Percentiles rank a stretch among this genome's conserved stretches.
Conservation (phyloP, 2,329 filamentous ascomycete species). For the Tympanopsis confertula region DNA sequence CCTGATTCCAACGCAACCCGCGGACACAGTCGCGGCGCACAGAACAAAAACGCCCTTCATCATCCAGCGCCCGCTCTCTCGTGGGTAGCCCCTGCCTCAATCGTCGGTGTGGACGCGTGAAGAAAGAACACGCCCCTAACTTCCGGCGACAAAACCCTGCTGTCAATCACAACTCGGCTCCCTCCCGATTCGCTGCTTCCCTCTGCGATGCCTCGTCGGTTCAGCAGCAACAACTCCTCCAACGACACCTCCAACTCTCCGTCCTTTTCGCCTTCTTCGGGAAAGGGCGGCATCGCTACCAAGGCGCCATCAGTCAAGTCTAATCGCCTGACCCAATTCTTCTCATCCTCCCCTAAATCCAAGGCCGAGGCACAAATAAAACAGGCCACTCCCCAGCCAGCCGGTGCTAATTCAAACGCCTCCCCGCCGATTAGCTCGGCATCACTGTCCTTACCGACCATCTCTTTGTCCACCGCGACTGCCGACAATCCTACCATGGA, state of each 20-base stretch:
- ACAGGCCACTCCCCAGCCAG: conserved; percentile 43
- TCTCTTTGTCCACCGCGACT: conserved; percentile 77
- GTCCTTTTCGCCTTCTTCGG: conserved; percentile 25
- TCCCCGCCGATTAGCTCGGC: conserved; percentile 58
- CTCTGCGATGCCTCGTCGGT: conserved; percentile 47
- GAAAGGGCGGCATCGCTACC: conserved; percentile 37
- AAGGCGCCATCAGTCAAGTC: conserved; percentile 54
- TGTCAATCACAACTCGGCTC: no score
- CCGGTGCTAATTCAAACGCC: conserved; percentile 35
- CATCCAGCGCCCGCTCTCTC: no score
- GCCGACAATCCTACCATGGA: conserved; percentile 66
- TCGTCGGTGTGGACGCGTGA: no score
- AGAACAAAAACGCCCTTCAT: no score
- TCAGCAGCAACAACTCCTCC: conserved; percentile 42
- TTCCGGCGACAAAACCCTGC: no score
- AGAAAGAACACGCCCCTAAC: no score
- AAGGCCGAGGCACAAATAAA: conserved; percentile 25
- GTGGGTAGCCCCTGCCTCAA: no score
- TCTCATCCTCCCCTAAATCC: conserved; percentile 64
- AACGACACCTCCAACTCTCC: conserved; percentile 23
- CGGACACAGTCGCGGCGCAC: no score
- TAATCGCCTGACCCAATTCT: conserved; percentile 72
- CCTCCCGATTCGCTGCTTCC: no score
- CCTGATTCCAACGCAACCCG: no score
- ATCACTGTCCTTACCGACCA: conserved; percentile 73